Conservation (phyloP, 2,329 filamentous ascomycete species). For the Trichophyton verrucosum region DNA sequence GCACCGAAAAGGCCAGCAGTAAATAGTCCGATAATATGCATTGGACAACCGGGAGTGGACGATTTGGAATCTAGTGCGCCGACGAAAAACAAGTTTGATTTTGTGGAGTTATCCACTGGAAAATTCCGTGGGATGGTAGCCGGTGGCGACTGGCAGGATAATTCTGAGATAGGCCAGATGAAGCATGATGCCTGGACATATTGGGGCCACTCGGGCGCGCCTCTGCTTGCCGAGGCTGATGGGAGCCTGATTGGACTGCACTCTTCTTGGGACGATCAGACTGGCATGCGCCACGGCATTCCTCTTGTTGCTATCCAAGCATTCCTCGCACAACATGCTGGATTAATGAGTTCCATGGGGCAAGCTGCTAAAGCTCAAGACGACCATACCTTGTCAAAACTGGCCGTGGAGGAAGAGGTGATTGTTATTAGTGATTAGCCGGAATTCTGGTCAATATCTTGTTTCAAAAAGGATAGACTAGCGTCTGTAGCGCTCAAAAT, state of each 20-base stretch:
- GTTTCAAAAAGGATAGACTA: not conserved
- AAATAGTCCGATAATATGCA: constrained; percentile 22
- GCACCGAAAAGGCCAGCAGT: constrained; percentile 9
- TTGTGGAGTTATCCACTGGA: constrained; percentile 37
- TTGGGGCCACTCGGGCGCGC: constrained; percentile 45
- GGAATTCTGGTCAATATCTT: not conserved
- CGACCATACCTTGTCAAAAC: not conserved
- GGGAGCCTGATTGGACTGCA: constrained; percentile 39
- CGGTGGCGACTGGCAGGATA: constrained; percentile 37
- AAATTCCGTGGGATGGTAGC: constrained; percentile 28
- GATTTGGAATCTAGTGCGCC: constrained; percentile 33
- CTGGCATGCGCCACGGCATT: constrained; percentile 40
- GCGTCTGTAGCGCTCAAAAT: not conserved
- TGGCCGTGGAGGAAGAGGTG: not conserved
- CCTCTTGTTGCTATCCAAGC: constrained; percentile 33
- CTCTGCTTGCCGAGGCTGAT: constrained; percentile 30
- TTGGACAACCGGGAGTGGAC: constrained; percentile 32
- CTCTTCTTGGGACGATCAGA: constrained; percentile 44
- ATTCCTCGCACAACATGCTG: constrained; percentile 24
- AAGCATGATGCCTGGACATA: constrained; percentile 47
- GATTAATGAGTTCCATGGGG: not conserved
- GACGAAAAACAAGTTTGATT: constrained; percentile 35
- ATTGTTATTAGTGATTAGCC: constrained; percentile 1
- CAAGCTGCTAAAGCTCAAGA: not conserved
- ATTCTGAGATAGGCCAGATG: constrained; percentile 40